Percentiles rank a stretch among this genome's conserved stretches.
Conservation (phyloP, 306 rosid genomes). For the Dalbergia oliveri region DNA sequence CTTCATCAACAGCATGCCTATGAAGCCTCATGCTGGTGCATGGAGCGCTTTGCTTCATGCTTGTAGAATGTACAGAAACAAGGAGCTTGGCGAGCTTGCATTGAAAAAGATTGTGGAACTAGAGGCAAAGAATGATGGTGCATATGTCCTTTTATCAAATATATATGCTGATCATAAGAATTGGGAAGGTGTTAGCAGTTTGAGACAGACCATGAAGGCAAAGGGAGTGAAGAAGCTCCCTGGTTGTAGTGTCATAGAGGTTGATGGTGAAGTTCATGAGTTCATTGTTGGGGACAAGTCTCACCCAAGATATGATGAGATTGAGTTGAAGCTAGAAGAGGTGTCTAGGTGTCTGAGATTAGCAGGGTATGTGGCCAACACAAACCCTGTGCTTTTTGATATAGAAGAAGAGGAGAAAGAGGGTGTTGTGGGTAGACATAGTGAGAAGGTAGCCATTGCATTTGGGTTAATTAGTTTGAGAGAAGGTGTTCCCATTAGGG, state of each 20-base stretch:
- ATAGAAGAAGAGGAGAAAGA: conserved; percentile 73
- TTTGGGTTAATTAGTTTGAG: conserved; percentile 60
- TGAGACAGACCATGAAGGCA: conserved; percentile 60
- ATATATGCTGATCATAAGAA: conserved; percentile 67
- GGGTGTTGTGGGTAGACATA: conserved; percentile 62
- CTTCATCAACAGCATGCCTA: conserved; percentile 67
- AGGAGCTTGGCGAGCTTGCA: conserved; percentile 63
- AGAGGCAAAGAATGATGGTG: conserved; percentile 63
- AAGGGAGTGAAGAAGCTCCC: conserved; percentile 67
- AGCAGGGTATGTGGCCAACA: conserved; percentile 59
- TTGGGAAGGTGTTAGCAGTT: conserved; percentile 57
- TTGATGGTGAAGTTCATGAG: conserved; percentile 72
- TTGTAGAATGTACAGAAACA: conserved; percentile 60
- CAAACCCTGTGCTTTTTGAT: conserved; percentile 66
- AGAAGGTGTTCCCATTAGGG: conserved; percentile 40
- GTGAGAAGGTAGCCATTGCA: conserved; percentile 61
- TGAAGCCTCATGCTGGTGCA: conserved; percentile 70
- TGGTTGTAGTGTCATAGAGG: conserved; percentile 75
- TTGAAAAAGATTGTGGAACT: conserved; percentile 58
- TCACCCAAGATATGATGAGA: conserved; percentile 58
- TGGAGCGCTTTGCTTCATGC: conserved; percentile 78
- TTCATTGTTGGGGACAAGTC: conserved; percentile 71
- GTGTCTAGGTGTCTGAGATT: conserved; percentile 55
- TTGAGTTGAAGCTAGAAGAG: conserved; percentile 62
- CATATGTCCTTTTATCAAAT: conserved; percentile 68